Percentiles rank a stretch among this genome's conserved stretches.
Evolutionary conservation across 495 filamentous ascomycete species (phyloP).

Genomic region (Polyplosphaeria fusca): DNA sequence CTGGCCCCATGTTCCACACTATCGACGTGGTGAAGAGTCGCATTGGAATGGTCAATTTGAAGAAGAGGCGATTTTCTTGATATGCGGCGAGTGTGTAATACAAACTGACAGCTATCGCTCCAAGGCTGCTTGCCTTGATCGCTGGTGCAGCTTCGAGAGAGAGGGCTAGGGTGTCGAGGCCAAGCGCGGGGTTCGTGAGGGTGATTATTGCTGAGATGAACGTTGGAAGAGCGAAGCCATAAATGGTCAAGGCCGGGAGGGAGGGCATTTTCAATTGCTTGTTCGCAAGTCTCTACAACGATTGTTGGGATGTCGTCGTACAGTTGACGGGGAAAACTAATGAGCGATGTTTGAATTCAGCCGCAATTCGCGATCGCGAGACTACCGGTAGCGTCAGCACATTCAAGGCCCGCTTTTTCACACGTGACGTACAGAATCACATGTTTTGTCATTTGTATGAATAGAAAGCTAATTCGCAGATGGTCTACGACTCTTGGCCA

Average conservation of each 20-base stretch:
- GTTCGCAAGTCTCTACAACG: too few relatives aligned
- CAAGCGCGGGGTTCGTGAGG: neutral
- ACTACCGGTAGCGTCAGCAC: too few relatives aligned
- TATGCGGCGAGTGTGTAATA: constrained; percentile 10
- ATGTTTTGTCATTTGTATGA: too few relatives aligned
- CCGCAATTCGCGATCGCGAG: too few relatives aligned
- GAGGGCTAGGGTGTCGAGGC: neutral
- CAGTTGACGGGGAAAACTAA: too few relatives aligned
- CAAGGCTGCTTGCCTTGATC: neutral
- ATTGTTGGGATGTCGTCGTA: too few relatives aligned
- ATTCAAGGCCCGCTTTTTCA: too few relatives aligned
- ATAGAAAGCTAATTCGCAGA: too few relatives aligned
- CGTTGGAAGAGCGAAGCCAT: neutral
- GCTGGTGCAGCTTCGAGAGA: neutral
- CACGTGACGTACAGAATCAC: too few relatives aligned
- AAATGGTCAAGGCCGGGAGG: neutral
- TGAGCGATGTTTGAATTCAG: too few relatives aligned
- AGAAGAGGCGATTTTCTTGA: constrained; percentile 8
- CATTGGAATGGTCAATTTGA: constrained; percentile 9
- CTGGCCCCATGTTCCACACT: neutral
- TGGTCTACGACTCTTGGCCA: too few relatives aligned
- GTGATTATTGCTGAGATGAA: neutral
- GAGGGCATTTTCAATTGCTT: constrained; percentile 5
- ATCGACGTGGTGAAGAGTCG: neutral
- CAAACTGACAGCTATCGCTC: constrained; percentile 2